Evolutionary conservation across 805 yeast genomes (phyloP).

Genomic region (Isabelozyma pseudorhagii): DNA sequence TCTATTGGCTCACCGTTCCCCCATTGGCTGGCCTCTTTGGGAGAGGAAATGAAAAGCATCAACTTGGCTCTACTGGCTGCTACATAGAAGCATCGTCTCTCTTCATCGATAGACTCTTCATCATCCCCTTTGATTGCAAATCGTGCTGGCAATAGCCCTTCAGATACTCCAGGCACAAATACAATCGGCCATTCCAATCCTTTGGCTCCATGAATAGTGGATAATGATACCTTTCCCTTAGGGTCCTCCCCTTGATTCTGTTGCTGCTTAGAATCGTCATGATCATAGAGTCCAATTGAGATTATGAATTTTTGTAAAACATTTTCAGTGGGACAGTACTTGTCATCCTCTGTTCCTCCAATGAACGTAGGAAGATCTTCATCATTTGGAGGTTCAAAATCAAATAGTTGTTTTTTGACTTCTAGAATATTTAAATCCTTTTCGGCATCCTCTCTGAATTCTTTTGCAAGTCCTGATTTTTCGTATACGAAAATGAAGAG

Average conservation of each 20-base stretch:
- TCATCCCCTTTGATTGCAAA: slow-evolving; percentile 36
- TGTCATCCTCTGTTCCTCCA: slow-evolving; percentile 10
- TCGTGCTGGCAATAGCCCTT: slow-evolving; percentile 62
- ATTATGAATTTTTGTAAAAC: slow-evolving; percentile 23
- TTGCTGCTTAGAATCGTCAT: slow-evolving; percentile 13
- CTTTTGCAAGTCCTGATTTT: slow-evolving; percentile 25
- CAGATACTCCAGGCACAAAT: slow-evolving; percentile 69
- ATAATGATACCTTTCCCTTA: slow-evolving; percentile 40
- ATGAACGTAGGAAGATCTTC: slow-evolving; percentile 19
- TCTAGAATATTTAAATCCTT: slow-evolving; percentile 36
- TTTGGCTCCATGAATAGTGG: slow-evolving; percentile 90
- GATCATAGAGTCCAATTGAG: slow-evolving; percentile 34
- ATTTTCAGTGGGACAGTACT: slow-evolving; percentile 5
- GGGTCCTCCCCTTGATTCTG: slow-evolving; percentile 9
- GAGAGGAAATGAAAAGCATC: slow-evolving; percentile 45
- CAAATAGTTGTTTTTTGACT: slow-evolving; percentile 32
- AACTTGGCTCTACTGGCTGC: slow-evolving; percentile 81
- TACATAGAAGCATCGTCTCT: slow-evolving; percentile 81
- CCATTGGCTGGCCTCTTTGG: slow-evolving; percentile 15
- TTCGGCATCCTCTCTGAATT: slow-evolving; percentile 25
- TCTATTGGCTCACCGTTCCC: slow-evolving; percentile 17
- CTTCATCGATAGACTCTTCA: slow-evolving; percentile 57
- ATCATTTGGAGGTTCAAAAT: slow-evolving; percentile 23
- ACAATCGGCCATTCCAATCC: slow-evolving; percentile 97
- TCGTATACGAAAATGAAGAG: slow-evolving; percentile 23